Base-by-base conservation (phyloP, 257 asterid genomes). In the Jacaranda mimosifolia region DNA sequence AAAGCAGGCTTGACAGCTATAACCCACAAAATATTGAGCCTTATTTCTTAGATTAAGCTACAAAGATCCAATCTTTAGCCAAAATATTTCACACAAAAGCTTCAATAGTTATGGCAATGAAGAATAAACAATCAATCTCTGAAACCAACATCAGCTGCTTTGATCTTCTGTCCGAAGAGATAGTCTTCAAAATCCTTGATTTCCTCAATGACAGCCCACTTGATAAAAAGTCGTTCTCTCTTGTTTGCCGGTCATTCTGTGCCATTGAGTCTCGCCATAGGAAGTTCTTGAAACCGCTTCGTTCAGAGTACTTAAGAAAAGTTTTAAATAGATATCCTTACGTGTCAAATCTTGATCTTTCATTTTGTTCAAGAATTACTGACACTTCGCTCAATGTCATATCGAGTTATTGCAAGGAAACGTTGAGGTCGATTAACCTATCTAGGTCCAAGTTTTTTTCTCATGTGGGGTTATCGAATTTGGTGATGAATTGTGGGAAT, bases 171-270 rank as follows among this genome's bases (percentile, higher is more conserved):
- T 84, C 94, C 0, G 96, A 91, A 70, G 98, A 94, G 68, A 85
- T 94, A 0, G 86, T 91, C 12, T 93, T 89, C 79, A 35, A 77
- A 8, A 78, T 94, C 74, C 93, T 94, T 6, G 97, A 92, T 83
- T 82, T 79, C 80, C 89, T 94, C 51, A 72, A 77, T 38, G 97
- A 86, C 9, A 77, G 88, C 93, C 93, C 96, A 49, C 69, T 83
- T 18, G 98, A 92, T 58, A 89, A 57, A 59, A 94, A 94, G 75
- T 86, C 97, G 1, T 92, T 94, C 68, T 92, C 99, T 12, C 93
- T 91, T 3, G 99, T 90, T 68, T 88, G 93, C 80, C 86, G 83
- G 38, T 87, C 97, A 4, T 91, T 94, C 70, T 76, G 86, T 60
- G 69, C 79, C n/a, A 68, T 86, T 43, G 99, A 94, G 76, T 88